phyloP scores from a whole-genome alignment of 228 moss, liverwort and hornwort species.

The Sphagnum fallax region DNA sequence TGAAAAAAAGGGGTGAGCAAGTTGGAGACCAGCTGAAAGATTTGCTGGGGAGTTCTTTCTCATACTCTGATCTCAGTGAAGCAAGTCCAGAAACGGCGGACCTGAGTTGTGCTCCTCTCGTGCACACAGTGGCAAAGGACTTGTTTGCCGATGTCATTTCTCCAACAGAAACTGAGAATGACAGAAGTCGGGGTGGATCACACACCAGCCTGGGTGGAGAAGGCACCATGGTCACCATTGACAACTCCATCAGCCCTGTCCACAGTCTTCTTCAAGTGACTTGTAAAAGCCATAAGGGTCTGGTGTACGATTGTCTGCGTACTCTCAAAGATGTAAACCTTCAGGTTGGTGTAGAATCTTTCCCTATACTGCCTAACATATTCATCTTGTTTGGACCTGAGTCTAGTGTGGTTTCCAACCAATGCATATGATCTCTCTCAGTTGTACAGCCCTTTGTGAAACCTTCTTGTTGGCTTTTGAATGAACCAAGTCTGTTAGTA shows the following conservation, averaged over 20 bases:
- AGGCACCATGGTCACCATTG: slow-evolving; percentile 10
- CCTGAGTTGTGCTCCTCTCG: slow-evolving; percentile 37
- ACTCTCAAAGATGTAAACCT: slow-evolving; percentile 47
- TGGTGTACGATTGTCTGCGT: slow-evolving; percentile 58
- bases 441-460: too few relatives aligned
- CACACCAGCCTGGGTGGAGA: neutral
- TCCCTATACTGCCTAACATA: neutral
- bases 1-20: slow-evolving; percentile 44
- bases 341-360: slow-evolving; percentile 21
- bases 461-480: too few relatives aligned
- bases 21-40: slow-evolving; percentile 38
- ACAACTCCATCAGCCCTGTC: slow-evolving; percentile 41
- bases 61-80: slow-evolving; percentile 29
- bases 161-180: slow-evolving; percentile 18
- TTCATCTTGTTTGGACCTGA: too few relatives aligned
- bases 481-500: too few relatives aligned
- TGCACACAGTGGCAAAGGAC: slow-evolving; percentile 46
- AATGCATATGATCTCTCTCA: neutral
- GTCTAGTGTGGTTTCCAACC: too few relatives aligned
- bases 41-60: slow-evolving; percentile 30
- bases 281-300: slow-evolving; percentile 56
- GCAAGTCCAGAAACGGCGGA: slow-evolving; percentile 52
- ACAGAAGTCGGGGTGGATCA: neutral
- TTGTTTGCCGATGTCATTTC: slow-evolving; percentile 31
- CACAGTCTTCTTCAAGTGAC: slow-evolving; percentile 54